These are phyloP conservation scores for Arthroderma uncinatum DNA, from an alignment of 2,329 filamentous ascomycete species.

Conservation along the genomic window DNA sequence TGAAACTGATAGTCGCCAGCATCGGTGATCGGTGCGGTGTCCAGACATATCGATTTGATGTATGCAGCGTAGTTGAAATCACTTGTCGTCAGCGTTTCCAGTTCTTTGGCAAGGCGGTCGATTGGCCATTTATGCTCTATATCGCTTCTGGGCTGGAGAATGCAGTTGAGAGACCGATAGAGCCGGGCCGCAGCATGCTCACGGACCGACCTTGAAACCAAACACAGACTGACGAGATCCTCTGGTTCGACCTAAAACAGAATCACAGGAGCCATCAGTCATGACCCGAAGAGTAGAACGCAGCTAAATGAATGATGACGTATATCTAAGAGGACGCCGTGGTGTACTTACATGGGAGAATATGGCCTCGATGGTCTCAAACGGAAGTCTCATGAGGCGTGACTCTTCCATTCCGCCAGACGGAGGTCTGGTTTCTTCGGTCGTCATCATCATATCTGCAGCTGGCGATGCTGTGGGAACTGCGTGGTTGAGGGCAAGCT, in stretches of 20 bases:
- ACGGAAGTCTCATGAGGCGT: slow-evolving; percentile 21
- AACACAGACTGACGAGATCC: slow-evolving; percentile 37
- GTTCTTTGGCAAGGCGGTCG: slow-evolving; percentile 46
- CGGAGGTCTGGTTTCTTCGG: background rate
- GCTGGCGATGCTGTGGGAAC: background rate
- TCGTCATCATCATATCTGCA: background rate
- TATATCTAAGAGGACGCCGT: slow-evolving; percentile 37
- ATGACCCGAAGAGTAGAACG: background rate
- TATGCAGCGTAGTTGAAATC: slow-evolving; percentile 53
- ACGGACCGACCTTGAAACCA: slow-evolving; percentile 49
- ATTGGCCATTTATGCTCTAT: slow-evolving; percentile 48
- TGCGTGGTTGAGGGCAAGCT: background rate
- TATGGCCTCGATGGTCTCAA: slow-evolving; percentile 24
- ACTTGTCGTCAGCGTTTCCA: slow-evolving; percentile 53
- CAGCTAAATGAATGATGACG: slow-evolving; percentile 21
- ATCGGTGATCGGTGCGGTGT: slow-evolving; percentile 43
- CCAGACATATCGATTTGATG: slow-evolving; percentile 46
- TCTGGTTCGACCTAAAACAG: slow-evolving; percentile 12
- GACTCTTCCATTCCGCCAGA: background rate
- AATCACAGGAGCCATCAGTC: background rate
- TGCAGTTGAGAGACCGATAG: slow-evolving; percentile 51
- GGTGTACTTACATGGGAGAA: slow-evolving; percentile 25
- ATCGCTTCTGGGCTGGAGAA: slow-evolving; percentile 32
- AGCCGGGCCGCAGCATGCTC: slow-evolving; percentile 48
- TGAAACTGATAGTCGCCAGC: slow-evolving; percentile 29